Conservation (phyloP, 2,329 filamentous ascomycete species). For the Venturia aucupariae region DNA sequence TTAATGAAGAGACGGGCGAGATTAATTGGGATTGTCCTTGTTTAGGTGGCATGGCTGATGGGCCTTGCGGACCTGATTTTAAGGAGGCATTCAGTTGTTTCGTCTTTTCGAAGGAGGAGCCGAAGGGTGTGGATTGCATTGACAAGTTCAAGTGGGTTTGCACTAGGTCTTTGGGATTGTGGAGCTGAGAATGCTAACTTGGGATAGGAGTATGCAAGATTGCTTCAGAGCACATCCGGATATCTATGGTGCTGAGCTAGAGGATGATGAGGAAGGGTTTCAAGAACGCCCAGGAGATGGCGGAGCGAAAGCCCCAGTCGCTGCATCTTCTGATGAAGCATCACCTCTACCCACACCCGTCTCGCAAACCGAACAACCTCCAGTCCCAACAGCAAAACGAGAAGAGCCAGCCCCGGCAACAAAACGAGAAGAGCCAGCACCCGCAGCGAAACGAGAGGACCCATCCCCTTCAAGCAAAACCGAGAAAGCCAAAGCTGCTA, state of each 20-base stretch:
- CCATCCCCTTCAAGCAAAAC: conserved; percentile 19
- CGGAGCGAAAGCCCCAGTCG: conserved; percentile 15
- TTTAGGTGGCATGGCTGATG: conserved; percentile 91
- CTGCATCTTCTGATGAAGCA: conserved; percentile 10
- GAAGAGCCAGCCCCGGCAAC: conserved; percentile 16
- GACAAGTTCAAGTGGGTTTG: conserved; percentile 84
- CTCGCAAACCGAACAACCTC: conserved; percentile 4
- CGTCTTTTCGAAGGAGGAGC: conserved; percentile 87
- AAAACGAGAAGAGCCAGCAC: conserved; percentile 18
- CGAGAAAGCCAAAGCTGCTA: conserved; percentile 23
- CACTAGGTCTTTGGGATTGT: neutral
- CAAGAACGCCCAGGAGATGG: conserved; percentile 14
- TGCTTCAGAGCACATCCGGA: conserved; percentile 93
- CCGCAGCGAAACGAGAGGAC: conserved; percentile 16
- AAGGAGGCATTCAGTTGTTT: conserved; percentile 96
- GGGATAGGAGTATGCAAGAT: conserved; percentile 81
- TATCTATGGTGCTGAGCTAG: conserved; percentile 80
- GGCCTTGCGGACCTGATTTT: conserved; percentile 93
- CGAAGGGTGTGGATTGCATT: conserved; percentile 96
- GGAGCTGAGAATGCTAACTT: neutral
- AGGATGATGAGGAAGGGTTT: conserved; percentile 58
- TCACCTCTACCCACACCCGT: conserved; percentile 12
- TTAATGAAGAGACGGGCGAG: conserved; percentile 97
- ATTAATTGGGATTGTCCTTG: conserved; percentile 99
- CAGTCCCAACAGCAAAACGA: neutral